Conservation (phyloP, 768 basidiomycete species). For the Arthromyces matolae region DNA sequence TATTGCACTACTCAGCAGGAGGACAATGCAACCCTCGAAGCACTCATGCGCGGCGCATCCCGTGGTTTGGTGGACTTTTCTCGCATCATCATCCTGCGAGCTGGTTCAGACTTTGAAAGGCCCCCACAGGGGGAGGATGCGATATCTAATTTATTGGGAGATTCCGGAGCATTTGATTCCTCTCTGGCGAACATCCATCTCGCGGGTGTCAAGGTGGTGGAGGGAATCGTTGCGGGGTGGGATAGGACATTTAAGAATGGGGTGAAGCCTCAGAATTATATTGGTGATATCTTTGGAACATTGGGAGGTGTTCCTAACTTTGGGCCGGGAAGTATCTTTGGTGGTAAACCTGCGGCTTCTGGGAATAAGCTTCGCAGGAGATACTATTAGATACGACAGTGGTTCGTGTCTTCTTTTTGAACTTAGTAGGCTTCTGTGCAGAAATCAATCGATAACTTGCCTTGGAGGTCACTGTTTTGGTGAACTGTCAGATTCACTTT, state of each 20-base stretch:
- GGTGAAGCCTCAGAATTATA: slow-evolving; percentile 1
- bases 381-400: background rate
- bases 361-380: background rate
- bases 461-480: no score
- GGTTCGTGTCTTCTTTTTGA: slow-evolving; percentile 1
- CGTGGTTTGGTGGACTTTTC: slow-evolving; percentile 3
- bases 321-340: background rate
- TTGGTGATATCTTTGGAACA: slow-evolving; percentile 4
- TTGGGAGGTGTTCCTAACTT: background rate
- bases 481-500: no score
- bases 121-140: background rate
- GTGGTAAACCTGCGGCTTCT: background rate
- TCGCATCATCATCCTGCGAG: slow-evolving; percentile 5
- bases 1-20: slow-evolving; percentile 7
- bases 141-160: slow-evolving; percentile 1
- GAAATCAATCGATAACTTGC: no score
- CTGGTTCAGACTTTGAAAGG: slow-evolving; percentile 5
- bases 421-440: no score
- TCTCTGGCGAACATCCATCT: slow-evolving; percentile 4
- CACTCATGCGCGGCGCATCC: slow-evolving; percentile 3
- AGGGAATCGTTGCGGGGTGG: slow-evolving; percentile 4
- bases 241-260: background rate
- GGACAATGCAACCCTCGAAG: slow-evolving; percentile 2
- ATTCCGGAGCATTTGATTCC: background rate
- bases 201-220: slow-evolving; percentile 5